Evolutionary conservation across 352 stramenopile genomes (phyloP).

Genomic region (Phytopythium oedochilum): DNA sequence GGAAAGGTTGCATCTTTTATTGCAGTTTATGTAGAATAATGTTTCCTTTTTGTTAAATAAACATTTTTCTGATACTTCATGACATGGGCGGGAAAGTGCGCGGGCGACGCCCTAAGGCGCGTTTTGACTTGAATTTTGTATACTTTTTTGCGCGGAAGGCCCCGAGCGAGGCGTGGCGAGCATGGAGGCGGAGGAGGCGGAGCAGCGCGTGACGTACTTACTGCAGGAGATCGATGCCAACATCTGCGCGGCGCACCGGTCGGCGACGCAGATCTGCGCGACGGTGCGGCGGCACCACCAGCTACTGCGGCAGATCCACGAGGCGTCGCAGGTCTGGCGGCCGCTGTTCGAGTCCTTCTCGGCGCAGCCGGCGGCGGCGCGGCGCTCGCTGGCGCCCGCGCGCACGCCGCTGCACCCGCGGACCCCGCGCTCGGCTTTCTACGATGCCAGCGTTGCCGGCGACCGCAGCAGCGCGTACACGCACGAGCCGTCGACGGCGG

Average conservation of each 20-base stretch:
- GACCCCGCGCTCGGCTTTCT: conserved; percentile 1
- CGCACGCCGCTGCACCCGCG: conserved; percentile 4
- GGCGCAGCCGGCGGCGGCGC: conserved; percentile 29
- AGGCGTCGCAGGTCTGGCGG: conserved; percentile 66
- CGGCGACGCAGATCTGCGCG: conserved; percentile 68
- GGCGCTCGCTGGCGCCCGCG: conserved; percentile 35
- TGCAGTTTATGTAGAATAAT: too few relatives aligned
- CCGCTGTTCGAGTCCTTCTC: conserved; percentile 75
- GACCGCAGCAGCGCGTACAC: conserved; percentile 7
- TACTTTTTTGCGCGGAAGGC: too few relatives aligned
- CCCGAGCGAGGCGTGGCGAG: too few relatives aligned
- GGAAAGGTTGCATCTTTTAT: too few relatives aligned
- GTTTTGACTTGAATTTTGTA: conserved; percentile 1
- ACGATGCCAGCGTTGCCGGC: conserved; percentile 10
- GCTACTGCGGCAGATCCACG: conserved; percentile 70
- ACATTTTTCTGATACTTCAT: neutral
- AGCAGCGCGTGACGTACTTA: conserved; percentile 82
- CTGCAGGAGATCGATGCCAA: conserved; percentile 84
- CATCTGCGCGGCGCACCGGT: conserved; percentile 71
- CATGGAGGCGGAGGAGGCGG: conserved; percentile 60
- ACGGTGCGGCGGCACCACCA: conserved; percentile 71
- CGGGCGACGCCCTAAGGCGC: too few relatives aligned
- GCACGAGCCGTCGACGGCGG: conserved; percentile 32
- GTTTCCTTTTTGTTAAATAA: too few relatives aligned
- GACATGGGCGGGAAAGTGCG: conserved; percentile 1